These are phyloP conservation scores for Parietaria judaica DNA, from an alignment of 306 rosid species.

Conservation along the genomic window DNA sequence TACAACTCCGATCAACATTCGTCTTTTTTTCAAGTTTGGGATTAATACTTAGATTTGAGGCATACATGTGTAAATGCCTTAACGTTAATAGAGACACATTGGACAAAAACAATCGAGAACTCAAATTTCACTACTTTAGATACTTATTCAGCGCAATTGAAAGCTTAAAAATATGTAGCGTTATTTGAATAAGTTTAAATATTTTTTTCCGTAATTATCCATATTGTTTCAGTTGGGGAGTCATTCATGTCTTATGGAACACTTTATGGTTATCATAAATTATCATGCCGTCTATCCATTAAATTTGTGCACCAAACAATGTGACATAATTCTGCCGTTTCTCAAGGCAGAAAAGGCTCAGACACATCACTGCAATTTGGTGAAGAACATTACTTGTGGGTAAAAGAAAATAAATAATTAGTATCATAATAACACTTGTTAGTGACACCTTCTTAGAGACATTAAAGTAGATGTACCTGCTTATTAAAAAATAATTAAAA, in stretches of 20 bases:
- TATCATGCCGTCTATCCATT: constrained; percentile 7
- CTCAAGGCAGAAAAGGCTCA: not conserved
- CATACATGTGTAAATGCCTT: too few species aligned
- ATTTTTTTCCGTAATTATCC: not conserved
- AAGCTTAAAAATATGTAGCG: too few species aligned
- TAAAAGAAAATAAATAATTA: constrained; percentile 24
- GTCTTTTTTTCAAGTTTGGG: too few species aligned
- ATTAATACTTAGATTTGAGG: too few species aligned
- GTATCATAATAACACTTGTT: constrained; percentile 20
- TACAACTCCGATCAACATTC: too few species aligned
- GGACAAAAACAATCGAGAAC: too few species aligned
- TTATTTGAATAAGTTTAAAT: not conserved
- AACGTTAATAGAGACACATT: too few species aligned
- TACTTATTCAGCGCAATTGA: too few species aligned
- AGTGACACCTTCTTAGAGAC: constrained; percentile 28
- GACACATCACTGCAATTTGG: not conserved
- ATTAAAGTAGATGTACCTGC: constrained; percentile 44
- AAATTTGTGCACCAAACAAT: constrained; percentile 1
- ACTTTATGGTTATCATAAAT: not conserved
- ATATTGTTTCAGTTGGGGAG: not conserved
- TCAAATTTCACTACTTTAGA: too few species aligned
- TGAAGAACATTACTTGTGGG: not conserved
- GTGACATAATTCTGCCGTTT: constrained; percentile 1
- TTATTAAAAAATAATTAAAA: constrained; percentile 7
- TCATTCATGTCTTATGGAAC: not conserved